Evolutionary conservation across 2,329 filamentous ascomycete genomes (phyloP), one percentile per base, ranked within the genome.

Genomic region (Zasmidium citrigriseum): DNA sequence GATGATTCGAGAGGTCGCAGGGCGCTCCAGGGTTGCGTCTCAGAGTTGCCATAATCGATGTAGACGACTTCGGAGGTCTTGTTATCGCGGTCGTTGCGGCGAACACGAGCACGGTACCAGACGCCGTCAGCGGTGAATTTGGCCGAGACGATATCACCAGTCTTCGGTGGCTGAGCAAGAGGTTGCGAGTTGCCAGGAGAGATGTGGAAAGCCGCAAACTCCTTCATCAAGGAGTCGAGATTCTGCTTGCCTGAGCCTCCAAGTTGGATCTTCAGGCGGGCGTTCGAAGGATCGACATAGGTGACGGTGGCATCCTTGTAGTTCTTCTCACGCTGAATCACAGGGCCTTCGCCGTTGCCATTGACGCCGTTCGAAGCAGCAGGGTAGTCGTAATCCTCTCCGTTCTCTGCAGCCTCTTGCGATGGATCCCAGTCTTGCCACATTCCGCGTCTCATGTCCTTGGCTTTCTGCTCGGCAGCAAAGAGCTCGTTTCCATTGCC

Each of bases 361-460:
- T 75, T 78, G 18, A 81, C 45, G 58, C 77, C 79, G 49, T 78
- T 77, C 41, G 70, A 73, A 10, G 82, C 80, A 1, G 75, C 72
- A 20, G 80, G 80, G 18, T 82, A 80, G 4, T 77, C 72, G 50
- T 65, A 61, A 48, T 70, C 69, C 5, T 70, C 68, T 41, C 69
- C 72, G 9, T 76, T 71, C 50, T 82, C 84, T 2, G 86, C 85
- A 60, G 84, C 86, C 44, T 97, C 93, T 72, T 95, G 86, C 27
- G 89, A 91, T 9, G 95, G 93, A 72, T 97, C 92, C 86, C 91
- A 98, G 77, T 96, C 87, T 64, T 93, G 87, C 93, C 95, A 99
- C 66, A 98, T 74, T 48, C 90, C 91, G 79, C 93, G 96, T 61
- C 87, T 85, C 24, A 82, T 89, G 67, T 96, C 91, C 81, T 99